phyloP scores from a whole-genome alignment of 2,329 filamentous ascomycete species.

The Fonsecaea pugnacius region DNA sequence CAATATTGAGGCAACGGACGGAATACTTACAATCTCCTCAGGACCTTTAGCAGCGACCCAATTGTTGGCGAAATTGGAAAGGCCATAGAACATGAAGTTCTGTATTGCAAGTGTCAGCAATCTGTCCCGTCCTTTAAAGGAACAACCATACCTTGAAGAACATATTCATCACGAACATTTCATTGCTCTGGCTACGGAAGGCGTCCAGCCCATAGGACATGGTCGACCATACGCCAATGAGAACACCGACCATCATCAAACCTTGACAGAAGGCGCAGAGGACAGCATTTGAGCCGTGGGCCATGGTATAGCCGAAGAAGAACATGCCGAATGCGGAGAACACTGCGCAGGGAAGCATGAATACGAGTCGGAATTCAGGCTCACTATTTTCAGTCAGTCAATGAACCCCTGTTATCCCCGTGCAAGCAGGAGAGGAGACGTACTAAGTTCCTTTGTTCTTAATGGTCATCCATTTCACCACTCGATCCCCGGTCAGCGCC shows the following conservation, averaged over 20 bases:
- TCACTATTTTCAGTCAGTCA: slow-evolving; percentile 31
- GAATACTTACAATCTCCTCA: slow-evolving; percentile 28
- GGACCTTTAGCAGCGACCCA: slow-evolving; percentile 39
- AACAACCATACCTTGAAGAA: slow-evolving; percentile 36
- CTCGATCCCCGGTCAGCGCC: slow-evolving; percentile 41
- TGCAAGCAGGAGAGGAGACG: slow-evolving; percentile 14
- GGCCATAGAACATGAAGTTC: slow-evolving; percentile 42
- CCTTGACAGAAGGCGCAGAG: slow-evolving; percentile 41
- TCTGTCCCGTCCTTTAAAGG: background rate
- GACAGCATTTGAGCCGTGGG: slow-evolving; percentile 29
- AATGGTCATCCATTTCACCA: slow-evolving; percentile 46
- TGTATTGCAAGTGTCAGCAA: slow-evolving; percentile 11
- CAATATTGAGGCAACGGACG: background rate
- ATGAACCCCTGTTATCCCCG: background rate
- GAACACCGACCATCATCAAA: slow-evolving; percentile 39
- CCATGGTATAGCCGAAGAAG: slow-evolving; percentile 38
- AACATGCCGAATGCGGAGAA: slow-evolving; percentile 39
- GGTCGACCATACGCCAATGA: slow-evolving; percentile 38
- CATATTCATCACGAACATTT: slow-evolving; percentile 42
- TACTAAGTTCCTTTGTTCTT: slow-evolving; percentile 48
- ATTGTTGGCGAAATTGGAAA: slow-evolving; percentile 39
- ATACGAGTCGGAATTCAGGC: slow-evolving; percentile 40
- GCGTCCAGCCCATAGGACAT: slow-evolving; percentile 39
- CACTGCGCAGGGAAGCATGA: slow-evolving; percentile 34
- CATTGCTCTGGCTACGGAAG: slow-evolving; percentile 38